phyloP scores from a whole-genome alignment of 306 rosid genomes.

The Fragaria vesca region DNA sequence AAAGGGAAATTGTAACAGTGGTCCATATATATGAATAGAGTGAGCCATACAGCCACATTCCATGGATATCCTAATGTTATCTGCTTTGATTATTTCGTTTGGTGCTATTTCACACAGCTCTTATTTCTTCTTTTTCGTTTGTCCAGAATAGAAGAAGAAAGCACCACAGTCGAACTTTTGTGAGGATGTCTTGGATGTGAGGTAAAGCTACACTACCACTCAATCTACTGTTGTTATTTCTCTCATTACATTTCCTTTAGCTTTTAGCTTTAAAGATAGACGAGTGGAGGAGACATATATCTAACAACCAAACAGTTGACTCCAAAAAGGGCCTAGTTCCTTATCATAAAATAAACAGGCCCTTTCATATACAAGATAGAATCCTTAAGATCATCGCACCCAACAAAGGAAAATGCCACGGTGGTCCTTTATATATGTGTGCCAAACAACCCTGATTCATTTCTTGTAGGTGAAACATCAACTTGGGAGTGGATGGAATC shows the following conservation, averaged over 20 bases:
- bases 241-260: background rate
- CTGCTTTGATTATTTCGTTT: background rate
- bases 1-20: background rate
- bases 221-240: background rate
- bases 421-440: slow-evolving; percentile 8
- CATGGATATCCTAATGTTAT: background rate
- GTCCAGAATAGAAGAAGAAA: background rate
- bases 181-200: background rate
- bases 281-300: background rate
- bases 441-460: background rate
- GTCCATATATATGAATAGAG: background rate
- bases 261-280: background rate
- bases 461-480: background rate
- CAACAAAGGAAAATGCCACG: background rate
- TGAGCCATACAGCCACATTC: background rate
- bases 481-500: background rate
- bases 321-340: background rate
- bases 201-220: background rate
- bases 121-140: background rate
- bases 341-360: background rate
- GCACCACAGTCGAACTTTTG: background rate
- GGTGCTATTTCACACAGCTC: background rate
- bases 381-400: background rate
- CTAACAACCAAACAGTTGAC: background rate
- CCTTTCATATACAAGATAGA: background rate